Evolutionary conservation across 2,329 filamentous ascomycete genomes (phyloP), one percentile per base, ranked within the genome.

Genomic region (Fusarium xylarioides): DNA sequence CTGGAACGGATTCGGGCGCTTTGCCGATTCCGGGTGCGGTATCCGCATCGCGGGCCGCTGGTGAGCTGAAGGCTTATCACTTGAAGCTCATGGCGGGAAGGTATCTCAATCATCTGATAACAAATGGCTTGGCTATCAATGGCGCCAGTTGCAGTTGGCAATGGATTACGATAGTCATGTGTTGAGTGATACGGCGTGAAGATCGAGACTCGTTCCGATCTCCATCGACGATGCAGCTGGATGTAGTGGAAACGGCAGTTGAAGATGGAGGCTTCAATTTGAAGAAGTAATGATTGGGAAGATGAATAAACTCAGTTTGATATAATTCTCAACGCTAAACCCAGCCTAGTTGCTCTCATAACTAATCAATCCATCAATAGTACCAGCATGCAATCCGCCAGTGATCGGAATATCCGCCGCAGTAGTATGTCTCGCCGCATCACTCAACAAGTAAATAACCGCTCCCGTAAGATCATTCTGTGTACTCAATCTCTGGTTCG

Each of bases 351-450:
- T 38, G 35, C 21, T 62, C 37, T 80, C 80, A 37, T 82, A 82
- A 46, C 78, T 80, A 49, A 82, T 81, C 26, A 82, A 52, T 0
- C 81, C 81, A 63, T 82, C 79, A 56, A 82, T 82, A 3, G 80
- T 82, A 4, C 82, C 83, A 14, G 76, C 79, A 71, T 83, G 82
- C 18, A 85, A 58, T 2, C 84, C 85, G 6, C 85, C 85, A 4
- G 83, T 85, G 30, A 86, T 83, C 7, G 78, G 77, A 63, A 86
- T 83, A 65, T 86, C 84, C 4, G 82, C 79, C 4, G 81, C 83
- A 0, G 84, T 85, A 7, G 83, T 86, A 68, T 83, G 82, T 18
- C 78, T 75, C 26, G 83, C 77, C 12, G 83, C 84, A 72, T 86
- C 84, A 50, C 82, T 83, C 30, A 86, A 69, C 21, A 85, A 74